Percentiles rank a stretch among this genome's conserved stretches.
phyloP scores from a whole-genome alignment of 257 asterid genomes.

The Lycium barbarum region DNA sequence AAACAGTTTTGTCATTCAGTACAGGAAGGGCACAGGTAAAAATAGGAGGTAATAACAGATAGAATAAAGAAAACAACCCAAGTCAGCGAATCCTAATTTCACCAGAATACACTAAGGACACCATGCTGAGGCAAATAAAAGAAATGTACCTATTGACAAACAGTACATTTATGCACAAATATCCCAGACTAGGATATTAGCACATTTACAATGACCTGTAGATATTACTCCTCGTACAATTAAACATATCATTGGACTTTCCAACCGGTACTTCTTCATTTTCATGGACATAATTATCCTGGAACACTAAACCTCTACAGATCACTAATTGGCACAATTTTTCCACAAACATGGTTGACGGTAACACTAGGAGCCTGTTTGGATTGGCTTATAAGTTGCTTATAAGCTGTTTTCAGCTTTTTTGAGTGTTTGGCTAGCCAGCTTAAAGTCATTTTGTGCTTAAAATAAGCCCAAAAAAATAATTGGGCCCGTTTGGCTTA shows the following conservation, averaged over 20 bases:
- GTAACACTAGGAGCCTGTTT: too few relatives aligned
- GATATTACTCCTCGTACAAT: neutral
- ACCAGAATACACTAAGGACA: slow-evolving; percentile 6
- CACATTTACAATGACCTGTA: neutral
- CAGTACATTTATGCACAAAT: neutral
- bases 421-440: too few relatives aligned
- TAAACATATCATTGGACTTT: neutral
- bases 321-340: neutral
- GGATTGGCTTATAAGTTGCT: too few relatives aligned
- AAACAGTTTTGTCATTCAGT: slow-evolving; percentile 19
- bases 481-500: too few relatives aligned
- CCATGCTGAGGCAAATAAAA: neutral
- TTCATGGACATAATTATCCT: neutral
- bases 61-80: neutral
- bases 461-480: too few relatives aligned
- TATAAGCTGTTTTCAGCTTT: too few relatives aligned
- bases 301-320: neutral
- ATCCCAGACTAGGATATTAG: neutral
- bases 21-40: neutral
- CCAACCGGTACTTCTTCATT: neutral
- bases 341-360: neutral
- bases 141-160: slow-evolving; percentile 16
- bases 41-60: neutral
- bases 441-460: too few relatives aligned
- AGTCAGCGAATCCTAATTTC: neutral